Base-by-base conservation (phyloP, 371 early-diverging fungal genomes). In the Vairimorpha apis region DNA sequence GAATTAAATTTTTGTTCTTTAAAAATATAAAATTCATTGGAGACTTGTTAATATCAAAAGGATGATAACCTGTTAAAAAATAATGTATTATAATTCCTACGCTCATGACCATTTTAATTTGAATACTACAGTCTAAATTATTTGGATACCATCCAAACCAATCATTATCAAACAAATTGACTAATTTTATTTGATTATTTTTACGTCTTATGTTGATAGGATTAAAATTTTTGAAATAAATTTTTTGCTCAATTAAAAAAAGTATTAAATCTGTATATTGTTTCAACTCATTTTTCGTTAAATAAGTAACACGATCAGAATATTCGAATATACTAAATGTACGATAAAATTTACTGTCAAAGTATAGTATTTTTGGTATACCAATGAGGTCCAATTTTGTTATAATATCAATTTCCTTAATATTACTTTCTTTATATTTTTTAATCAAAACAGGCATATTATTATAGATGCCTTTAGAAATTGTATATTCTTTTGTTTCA, bases 11-110 rank as follows among this genome's bases (percentile, higher is more conserved):
- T 37, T 37, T 3, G 12, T 37, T 37, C 37, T 37, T 37, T 37
- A 37, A 7, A 3, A 7, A 7, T 3, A 7, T 7, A 7, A 7
- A 37, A 12, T 37, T 37, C 37, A 37, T 37, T 37, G 37, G 37
- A 7, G 3, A 12, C 12, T 37, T 29, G 23, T 41, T 30, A 18
- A 41, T 29, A 29, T 68, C 68, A 33, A 45, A 71, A 12, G 63
- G 64, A 63, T 71, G 62, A 27, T 63, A 25, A 4, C 44, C 47
- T 23, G 29, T 30, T n/a, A 53, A 30, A 25, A 51, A 49, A 38
- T 53, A 51, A 43, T 71, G 44, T 30, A 71, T 37, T 3, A 71
- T 13, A 37, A 62, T 37, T 44, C 63, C 71, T 29, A 63, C 13
- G 10, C 23, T 21, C 14, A 58, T 30, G 2, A 71, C 16, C 32